Evolutionary conservation across 768 basidiomycete genomes (phyloP).

Genomic region (Suillus decipiens): DNA sequence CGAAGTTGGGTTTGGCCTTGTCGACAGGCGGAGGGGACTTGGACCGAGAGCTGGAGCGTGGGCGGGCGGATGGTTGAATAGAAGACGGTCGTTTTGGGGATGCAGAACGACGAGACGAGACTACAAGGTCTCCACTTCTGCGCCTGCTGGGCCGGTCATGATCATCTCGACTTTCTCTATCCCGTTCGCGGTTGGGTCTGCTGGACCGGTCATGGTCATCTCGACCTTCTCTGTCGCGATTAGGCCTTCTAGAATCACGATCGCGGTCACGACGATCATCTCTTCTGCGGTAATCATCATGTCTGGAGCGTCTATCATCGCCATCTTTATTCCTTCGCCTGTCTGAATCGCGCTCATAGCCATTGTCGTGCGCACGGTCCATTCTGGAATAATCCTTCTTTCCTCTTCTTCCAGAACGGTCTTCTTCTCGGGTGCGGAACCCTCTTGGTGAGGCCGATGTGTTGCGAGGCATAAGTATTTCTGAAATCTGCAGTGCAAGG

Average conservation of each 20-base stretch:
- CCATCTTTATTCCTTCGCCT: conserved; percentile 25
- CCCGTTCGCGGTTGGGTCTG: conserved; percentile 36
- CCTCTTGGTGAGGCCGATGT: conserved; percentile 11
- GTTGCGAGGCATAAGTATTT: conserved; percentile 4
- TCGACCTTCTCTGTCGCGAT: conserved; percentile 43
- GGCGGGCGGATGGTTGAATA: conserved; percentile 31
- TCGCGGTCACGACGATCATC: conserved; percentile 15
- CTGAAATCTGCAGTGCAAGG: background rate
- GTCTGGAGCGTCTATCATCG: conserved; percentile 16
- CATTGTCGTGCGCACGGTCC: background rate
- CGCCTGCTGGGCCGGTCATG: conserved; percentile 28
- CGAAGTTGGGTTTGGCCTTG: conserved; percentile 89
- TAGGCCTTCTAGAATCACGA: conserved; percentile 29
- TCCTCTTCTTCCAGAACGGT: conserved; percentile 16
- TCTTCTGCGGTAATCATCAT: conserved; percentile 13
- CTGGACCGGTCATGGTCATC: conserved; percentile 33
- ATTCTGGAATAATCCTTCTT: conserved; percentile 12
- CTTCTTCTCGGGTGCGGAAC: conserved; percentile 14
- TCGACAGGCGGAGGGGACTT: conserved; percentile 48
- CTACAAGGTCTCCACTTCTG: conserved; percentile 34
- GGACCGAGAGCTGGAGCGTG: conserved; percentile 37
- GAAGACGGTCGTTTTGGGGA: conserved; percentile 48
- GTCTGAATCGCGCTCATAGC: conserved; percentile 16
- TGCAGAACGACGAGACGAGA: conserved; percentile 53
- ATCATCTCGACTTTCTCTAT: conserved; percentile 40